phyloP scores from a whole-genome alignment of 1,284 basidiomycete species.

The Coniophora puteana region DNA sequence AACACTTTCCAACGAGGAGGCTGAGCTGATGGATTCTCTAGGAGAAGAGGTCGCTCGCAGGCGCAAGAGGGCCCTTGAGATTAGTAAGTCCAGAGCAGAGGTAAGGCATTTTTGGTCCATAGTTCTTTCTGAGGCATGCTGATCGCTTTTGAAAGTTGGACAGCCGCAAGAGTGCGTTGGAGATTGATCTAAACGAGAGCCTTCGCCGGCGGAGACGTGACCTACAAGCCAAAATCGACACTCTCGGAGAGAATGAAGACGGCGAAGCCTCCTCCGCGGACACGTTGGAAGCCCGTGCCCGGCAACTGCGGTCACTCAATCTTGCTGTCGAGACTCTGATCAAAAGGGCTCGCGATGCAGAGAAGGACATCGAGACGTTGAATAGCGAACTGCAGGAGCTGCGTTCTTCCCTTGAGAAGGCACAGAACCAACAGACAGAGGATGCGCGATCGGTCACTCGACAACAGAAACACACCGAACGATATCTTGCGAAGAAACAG shows the following conservation, averaged over 20 bases:
- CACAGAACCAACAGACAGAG: constrained; percentile 81
- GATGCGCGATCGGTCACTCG: constrained; percentile 82
- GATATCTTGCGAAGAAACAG: constrained; percentile 89
- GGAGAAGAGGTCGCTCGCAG: constrained; percentile 74
- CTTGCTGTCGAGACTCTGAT: constrained; percentile 62
- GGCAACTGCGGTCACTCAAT: constrained; percentile 68
- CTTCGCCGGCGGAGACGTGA: constrained; percentile 79
- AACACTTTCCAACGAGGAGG: constrained; percentile 74
- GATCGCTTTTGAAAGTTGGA: constrained; percentile 52
- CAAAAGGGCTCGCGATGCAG: constrained; percentile 61
- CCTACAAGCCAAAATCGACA: constrained; percentile 73
- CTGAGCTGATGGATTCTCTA: constrained; percentile 64
- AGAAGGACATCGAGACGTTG: constrained; percentile 70
- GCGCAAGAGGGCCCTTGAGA: constrained; percentile 67
- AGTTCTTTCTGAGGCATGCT: constrained; percentile 1
- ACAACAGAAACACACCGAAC: constrained; percentile 93
- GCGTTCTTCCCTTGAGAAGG: constrained; percentile 65
- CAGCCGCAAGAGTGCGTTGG: constrained; percentile 74
- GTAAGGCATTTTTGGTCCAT: constrained; percentile 37
- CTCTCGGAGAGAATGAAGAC: constrained; percentile 61
- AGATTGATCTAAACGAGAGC: constrained; percentile 93
- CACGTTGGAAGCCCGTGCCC: constrained; percentile 63
- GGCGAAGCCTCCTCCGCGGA: constrained; percentile 56
- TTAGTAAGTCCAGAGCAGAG: constrained; percentile 69
- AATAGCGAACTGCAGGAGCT: constrained; percentile 64